These are phyloP conservation scores for Phytophthora boehmeriae DNA, from an alignment of 352 stramenopile species.

Conservation along the genomic window DNA sequence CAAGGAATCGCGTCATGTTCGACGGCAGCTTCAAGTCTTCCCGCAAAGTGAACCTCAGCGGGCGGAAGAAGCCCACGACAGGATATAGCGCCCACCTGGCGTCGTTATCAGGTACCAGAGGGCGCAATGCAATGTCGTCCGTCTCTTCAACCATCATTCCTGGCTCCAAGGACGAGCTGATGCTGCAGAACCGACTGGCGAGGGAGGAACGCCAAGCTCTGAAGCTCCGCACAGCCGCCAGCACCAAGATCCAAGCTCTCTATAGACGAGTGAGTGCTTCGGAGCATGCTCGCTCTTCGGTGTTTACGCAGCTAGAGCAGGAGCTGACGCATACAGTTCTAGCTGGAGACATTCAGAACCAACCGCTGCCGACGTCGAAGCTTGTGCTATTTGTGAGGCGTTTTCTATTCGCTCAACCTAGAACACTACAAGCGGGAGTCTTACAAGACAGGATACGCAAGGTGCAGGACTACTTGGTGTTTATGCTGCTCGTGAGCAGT, in stretches of 20 bases:
- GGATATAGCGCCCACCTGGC: constrained; percentile 31
- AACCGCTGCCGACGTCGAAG: constrained; percentile 26
- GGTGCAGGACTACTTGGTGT: constrained; percentile 64
- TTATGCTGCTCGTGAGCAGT: constrained; percentile 63
- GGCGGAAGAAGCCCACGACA: constrained; percentile 47
- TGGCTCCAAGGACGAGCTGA: constrained; percentile 58
- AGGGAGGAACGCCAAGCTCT: constrained; percentile 59
- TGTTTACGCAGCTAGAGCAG: constrained; percentile 50
- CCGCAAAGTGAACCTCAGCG: constrained; percentile 75
- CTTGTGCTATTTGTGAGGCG: constrained; percentile 43
- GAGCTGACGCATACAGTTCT: constrained; percentile 43
- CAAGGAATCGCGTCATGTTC: constrained; percentile 49
- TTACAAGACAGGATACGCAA: constrained; percentile 36
- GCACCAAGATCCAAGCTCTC: constrained; percentile 57
- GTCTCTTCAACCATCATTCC: constrained; percentile 8
- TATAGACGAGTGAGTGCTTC: constrained; percentile 37
- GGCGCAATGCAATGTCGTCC: background rate
- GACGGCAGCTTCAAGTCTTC: constrained; percentile 75
- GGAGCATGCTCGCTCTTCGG: constrained; percentile 26
- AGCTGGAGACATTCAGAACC: constrained; percentile 36
- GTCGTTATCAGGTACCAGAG: constrained; percentile 20
- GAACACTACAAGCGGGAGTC: constrained; percentile 3
- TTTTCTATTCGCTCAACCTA: constrained; percentile 49
- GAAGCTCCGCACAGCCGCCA: constrained; percentile 44
- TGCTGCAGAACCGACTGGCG: constrained; percentile 59